Evolutionary conservation across 192 early-diverging fungal genomes (phyloP), one percentile per base, ranked within the genome.

Genomic region (Coemansia sp.): DNA sequence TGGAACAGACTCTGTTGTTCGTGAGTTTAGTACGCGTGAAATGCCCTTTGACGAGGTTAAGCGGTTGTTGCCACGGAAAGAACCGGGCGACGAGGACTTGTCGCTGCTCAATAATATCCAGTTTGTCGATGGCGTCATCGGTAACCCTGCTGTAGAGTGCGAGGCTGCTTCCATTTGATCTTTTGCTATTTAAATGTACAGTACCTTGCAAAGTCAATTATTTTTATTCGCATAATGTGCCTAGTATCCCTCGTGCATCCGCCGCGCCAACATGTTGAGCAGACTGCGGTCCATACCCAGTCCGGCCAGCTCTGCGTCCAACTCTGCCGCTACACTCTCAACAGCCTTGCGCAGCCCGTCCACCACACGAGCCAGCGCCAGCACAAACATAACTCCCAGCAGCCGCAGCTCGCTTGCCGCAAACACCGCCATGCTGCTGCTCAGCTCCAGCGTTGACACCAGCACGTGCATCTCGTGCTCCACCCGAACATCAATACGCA

Each of bases 21-120:
- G 89, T 23, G 93, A 96, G 83, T 90, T 85, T 58, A 84, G 86
- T 24, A 79, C 81, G 5, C 75, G 86, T 51, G 91, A 94, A 69
- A 69, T 60, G n/a, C 72, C 78, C 18, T 93, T 89, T 54, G 66
- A 81, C 9, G 82, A 84, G 15, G 80, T 87, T 55, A 54, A 46
- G 24, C 12, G 67, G 24, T 63, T 46, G 14, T 38, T 79, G 23
- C 76, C 76, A 21, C 60, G 62, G 48, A 70, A 70, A 36, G 70
- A 67, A 47, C 76, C 66, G 56, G 76, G 73, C 40, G 76, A 79
- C 38, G 76, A 79, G 25, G 76, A 79, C 31, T 58, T 79, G 17
- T 79, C 76, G n/a, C 58, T 73, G 40, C 68, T 79, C 12, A 79
- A 79, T 61, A 73, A 79, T 18, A 79, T 79, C 47, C 64, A 50